Evolutionary conservation across 2,329 filamentous ascomycete genomes (phyloP).

Genomic region (Talaromyces sp.): DNA sequence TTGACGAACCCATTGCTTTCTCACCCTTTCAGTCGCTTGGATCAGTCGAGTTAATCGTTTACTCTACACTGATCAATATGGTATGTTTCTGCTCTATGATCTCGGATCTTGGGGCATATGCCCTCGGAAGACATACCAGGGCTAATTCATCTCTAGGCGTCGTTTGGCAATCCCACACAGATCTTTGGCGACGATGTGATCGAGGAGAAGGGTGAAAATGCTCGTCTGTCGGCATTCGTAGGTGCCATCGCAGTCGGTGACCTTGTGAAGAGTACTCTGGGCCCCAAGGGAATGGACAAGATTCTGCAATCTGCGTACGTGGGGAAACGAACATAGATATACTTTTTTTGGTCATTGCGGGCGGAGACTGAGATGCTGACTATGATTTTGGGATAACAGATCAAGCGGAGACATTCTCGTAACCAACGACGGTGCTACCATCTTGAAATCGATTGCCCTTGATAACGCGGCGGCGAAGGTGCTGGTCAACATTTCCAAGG

Average conservation of each 20-base stretch:
- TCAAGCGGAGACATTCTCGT: conserved; percentile 98
- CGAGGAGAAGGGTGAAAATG: conserved; percentile 99
- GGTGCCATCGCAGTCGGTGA: conserved; percentile 98
- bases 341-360: conserved; percentile 16
- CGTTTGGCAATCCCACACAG: conserved; percentile 77
- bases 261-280: conserved; percentile 93
- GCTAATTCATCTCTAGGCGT: conserved; percentile 29
- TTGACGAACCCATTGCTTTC: conserved; percentile 25
- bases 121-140: background rate
- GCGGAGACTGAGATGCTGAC: conserved; percentile 18
- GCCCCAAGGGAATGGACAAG: conserved; percentile 99
- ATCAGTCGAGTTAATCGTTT: conserved; percentile 25
- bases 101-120: background rate
- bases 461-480: conserved; percentile 99
- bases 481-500: conserved; percentile 98
- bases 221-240: conserved; percentile 95
- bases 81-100: conserved; percentile 19
- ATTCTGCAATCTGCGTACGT: conserved; percentile 91
- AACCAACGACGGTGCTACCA: conserved; percentile 97
- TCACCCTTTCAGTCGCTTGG: conserved; percentile 18
- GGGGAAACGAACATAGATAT: conserved; percentile 1
- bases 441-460: conserved; percentile 95
- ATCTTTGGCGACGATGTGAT: conserved; percentile 97
- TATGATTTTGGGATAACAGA: conserved; percentile 46
- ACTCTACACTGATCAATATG: conserved; percentile 32